Evolutionary conservation across 148 eudicot genomes (phyloP).

Genomic region (Agrostemma githago): DNA sequence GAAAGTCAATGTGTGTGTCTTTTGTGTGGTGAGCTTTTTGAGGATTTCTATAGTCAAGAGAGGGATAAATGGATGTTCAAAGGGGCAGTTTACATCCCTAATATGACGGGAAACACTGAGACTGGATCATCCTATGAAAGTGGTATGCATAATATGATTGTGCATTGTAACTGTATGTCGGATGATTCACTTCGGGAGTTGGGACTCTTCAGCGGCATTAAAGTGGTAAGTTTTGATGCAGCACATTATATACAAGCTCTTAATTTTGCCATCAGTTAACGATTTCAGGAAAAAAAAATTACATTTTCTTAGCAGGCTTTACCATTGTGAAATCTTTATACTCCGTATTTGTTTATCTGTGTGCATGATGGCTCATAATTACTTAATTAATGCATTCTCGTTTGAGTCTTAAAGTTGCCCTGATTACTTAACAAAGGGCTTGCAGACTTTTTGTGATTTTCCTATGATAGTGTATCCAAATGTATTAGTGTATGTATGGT

Average conservation of each 20-base stretch:
- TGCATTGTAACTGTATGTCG: constrained; percentile 68
- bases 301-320: neutral
- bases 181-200: constrained; percentile 45
- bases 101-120: constrained; percentile 28
- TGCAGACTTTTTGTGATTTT: neutral
- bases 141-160: constrained; percentile 44
- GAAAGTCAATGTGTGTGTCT: constrained; percentile 83
- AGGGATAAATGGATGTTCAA: constrained; percentile 85
- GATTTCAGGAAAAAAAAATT: neutral
- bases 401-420: neutral
- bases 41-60: constrained; percentile 63
- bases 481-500: neutral
- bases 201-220: constrained; percentile 45
- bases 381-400: neutral
- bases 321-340: neutral
- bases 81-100: constrained; percentile 61
- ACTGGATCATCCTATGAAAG: constrained; percentile 31
- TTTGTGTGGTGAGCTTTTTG: constrained; percentile 90
- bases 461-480: neutral
- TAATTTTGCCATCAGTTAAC: neutral
- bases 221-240: constrained; percentile 44
- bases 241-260: neutral
- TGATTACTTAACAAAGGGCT: neutral
- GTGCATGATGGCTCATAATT: too few relatives aligned
- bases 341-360: neutral